These are phyloP conservation scores for Beta corolliflora DNA, from an alignment of 179 eudicot species.

Conservation along the genomic window DNA sequence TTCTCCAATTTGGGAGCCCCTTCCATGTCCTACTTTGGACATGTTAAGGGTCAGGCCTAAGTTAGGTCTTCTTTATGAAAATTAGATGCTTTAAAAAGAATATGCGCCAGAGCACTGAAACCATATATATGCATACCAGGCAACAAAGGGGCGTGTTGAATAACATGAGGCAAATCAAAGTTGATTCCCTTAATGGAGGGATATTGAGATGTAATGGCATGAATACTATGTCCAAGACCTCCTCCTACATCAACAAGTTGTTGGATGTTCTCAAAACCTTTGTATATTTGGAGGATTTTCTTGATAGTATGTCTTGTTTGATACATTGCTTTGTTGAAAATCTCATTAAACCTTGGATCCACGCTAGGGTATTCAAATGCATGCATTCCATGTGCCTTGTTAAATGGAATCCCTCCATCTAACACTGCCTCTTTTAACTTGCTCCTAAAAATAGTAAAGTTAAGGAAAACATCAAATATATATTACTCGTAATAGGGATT, in stretches of 20 bases:
- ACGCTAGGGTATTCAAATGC: conserved; percentile 28
- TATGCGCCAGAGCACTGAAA: too few species aligned
- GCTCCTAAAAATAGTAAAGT: conserved; percentile 18
- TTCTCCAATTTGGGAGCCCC: too few species aligned
- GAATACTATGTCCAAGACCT: conserved; percentile 43
- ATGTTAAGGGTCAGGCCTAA: too few species aligned
- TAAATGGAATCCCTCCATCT: conserved; percentile 43
- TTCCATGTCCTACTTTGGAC: too few species aligned
- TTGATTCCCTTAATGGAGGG: conserved; percentile 40
- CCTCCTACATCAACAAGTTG: conserved; percentile 54
- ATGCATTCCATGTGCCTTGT: conserved; percentile 35
- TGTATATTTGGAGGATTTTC: conserved; percentile 33
- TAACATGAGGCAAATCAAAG: conserved; percentile 49
- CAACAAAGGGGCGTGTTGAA: conserved; percentile 35
- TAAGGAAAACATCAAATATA: neutral
- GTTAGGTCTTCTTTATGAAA: too few species aligned
- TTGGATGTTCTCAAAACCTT: conserved; percentile 40
- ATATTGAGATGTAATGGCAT: conserved; percentile 34
- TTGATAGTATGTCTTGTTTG: conserved; percentile 24
- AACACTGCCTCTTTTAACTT: conserved; percentile 36
- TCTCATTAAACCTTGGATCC: conserved; percentile 29
- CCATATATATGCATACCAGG: conserved; percentile 28
- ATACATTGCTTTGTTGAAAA: conserved; percentile 43
- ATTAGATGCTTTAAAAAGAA: too few species aligned
- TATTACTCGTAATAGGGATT: neutral